A percentile compares a stretch with the other conserved stretches of the same genome.
Evolutionary conservation across 1,284 basidiomycete genomes (phyloP).

Genomic region (Trametes pubescens): DNA sequence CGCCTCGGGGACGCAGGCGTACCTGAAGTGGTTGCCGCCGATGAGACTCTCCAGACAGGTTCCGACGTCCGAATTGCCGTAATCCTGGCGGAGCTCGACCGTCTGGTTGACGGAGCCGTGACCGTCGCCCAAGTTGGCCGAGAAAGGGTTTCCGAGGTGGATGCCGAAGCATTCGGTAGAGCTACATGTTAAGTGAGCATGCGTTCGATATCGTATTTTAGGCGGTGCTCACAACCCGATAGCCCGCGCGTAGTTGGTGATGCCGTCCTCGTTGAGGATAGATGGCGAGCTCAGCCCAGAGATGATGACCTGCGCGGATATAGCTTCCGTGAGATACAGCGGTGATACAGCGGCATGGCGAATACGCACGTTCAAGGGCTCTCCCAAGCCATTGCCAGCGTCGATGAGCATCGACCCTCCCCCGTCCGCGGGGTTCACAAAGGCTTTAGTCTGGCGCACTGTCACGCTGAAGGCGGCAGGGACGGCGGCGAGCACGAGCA

Average conservation of each 20-base stretch:
- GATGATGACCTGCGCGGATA: constrained; percentile 62
- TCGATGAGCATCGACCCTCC: constrained; percentile 65
- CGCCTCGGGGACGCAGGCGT: not conserved
- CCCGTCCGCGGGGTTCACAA: constrained; percentile 50
- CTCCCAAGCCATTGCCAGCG: constrained; percentile 60
- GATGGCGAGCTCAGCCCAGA: constrained; percentile 72
- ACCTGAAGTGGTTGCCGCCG: constrained; percentile 76
- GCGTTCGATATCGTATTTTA: not conserved
- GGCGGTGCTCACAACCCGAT: constrained; percentile 58
- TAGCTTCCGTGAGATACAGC: constrained; percentile 27
- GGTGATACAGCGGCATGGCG: not conserved
- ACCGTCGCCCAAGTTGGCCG: constrained; percentile 77
- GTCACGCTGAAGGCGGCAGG: constrained; percentile 12
- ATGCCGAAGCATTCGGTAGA: constrained; percentile 78
- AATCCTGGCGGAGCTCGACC: constrained; percentile 73
- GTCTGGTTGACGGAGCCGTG: constrained; percentile 68
- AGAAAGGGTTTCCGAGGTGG: constrained; percentile 67
- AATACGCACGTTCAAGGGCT: constrained; percentile 69
- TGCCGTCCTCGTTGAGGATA: constrained; percentile 70
- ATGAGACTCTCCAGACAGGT: constrained; percentile 70
- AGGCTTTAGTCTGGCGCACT: constrained; percentile 39
- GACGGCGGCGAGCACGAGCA: constrained; percentile 19
- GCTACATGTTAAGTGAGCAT: constrained; percentile 44
- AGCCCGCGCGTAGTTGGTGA: constrained; percentile 64
- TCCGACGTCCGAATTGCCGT: constrained; percentile 60